Base-by-base conservation (phyloP, 2,329 filamentous ascomycete genomes). In the Rutstroemia sydowiana region DNA sequence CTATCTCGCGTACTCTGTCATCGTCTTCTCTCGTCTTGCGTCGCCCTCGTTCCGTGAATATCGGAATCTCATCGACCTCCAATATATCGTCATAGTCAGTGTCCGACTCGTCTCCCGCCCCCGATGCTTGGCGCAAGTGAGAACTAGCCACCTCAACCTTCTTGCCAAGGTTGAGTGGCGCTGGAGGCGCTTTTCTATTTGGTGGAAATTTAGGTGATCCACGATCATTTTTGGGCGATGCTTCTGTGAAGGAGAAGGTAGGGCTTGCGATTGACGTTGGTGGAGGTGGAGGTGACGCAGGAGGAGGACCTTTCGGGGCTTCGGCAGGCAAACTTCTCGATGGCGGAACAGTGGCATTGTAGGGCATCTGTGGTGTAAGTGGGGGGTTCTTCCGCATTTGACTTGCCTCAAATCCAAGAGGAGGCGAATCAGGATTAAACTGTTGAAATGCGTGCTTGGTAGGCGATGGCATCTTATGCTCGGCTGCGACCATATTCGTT, bases 1-100 rank as follows among this genome's bases (percentile, higher is more conserved):
- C 68, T 13, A 81, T 74, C 64, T 92, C 88, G 44, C 91, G 81
- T 50, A 88, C 79, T 50, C 77, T 77, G 59, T 96, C 89, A 62
- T 96, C 91, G 56, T 95, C 88, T 66, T 92, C 89, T 48, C 91
- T 79, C 2, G 90, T 95, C 68, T 86, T 88, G 60, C 88, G 78
- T 54, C 90, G 80, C 8, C 90, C 92, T 56, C 91, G 79, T 48
- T 81, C 73, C 10, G 57, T 70, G 32, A 77, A 70, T 5, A 70
- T 66, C 0, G 77, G 72, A 45, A 84, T 73, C 57, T 86, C 83
- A 41, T 84, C 77, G 3, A 85, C 81, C 56, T 88, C 84, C 11
- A 88, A 69, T 32, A 87, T 77, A 57, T 91, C 86, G 54, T 93
- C 88, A 60, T 91, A 93, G 57, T 95, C 90, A 0, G 88, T 91